phyloP scores from a whole-genome alignment of 2,329 filamentous ascomycete species.

The Pestalotiopsis sp. region DNA sequence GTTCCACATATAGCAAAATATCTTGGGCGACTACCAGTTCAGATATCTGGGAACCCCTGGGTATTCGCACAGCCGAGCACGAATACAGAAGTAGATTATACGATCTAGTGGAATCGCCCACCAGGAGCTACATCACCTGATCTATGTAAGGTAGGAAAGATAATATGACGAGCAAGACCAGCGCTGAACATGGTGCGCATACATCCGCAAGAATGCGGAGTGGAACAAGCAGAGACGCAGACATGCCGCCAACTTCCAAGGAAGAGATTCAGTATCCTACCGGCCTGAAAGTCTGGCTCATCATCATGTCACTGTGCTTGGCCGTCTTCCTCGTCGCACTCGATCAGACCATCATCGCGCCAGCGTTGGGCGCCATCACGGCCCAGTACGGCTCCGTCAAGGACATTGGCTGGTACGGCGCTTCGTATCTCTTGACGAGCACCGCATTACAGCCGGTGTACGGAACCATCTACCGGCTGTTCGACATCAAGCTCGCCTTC shows the following conservation, averaged over 20 bases:
- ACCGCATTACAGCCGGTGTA: constrained; percentile 34
- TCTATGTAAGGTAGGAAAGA: neutral
- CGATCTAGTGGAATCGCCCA: no score
- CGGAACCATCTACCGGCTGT: constrained; percentile 38
- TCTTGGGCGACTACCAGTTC: no score
- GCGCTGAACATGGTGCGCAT: neutral
- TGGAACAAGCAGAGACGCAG: neutral
- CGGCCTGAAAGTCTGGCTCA: constrained; percentile 11
- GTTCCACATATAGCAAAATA: no score
- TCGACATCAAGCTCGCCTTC: constrained; percentile 37
- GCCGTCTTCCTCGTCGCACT: constrained; percentile 26
- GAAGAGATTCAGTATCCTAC: constrained; percentile 1
- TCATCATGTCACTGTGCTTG: constrained; percentile 25
- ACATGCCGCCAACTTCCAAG: neutral
- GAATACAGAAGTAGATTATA: no score
- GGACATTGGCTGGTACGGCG: constrained; percentile 50
- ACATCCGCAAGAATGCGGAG: neutral
- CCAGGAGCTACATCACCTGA: neutral
- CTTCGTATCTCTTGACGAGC: constrained; percentile 38
- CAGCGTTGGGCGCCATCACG: constrained; percentile 38
- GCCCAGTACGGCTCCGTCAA: constrained; percentile 38
- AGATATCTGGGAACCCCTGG: no score
- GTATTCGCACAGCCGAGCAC: no score
- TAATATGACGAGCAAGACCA: neutral
- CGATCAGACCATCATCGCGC: constrained; percentile 40